These are phyloP conservation scores for Mycena pura DNA, from an alignment of 768 basidiomycete species.

Conservation along the genomic window DNA sequence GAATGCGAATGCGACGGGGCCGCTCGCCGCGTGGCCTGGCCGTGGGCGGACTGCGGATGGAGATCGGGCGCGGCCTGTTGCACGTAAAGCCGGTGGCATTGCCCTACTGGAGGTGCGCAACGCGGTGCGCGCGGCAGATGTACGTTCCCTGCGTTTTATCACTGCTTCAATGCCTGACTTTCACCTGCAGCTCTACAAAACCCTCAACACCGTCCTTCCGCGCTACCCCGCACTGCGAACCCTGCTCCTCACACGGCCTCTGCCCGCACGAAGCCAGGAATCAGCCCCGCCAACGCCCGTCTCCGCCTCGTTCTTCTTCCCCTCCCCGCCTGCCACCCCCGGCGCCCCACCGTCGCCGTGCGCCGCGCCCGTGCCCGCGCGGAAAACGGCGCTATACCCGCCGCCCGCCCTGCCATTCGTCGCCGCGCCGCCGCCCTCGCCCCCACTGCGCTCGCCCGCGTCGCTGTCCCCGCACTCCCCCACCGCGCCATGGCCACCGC, in stretches of 20 bases:
- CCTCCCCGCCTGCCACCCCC: constrained; percentile 13
- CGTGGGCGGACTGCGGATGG: neutral
- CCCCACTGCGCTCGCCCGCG: constrained; percentile 3
- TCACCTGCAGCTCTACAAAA: constrained; percentile 18
- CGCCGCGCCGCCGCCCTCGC: neutral
- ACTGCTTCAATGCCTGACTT: neutral
- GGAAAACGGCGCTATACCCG: neutral
- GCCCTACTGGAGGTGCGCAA: constrained; percentile 25
- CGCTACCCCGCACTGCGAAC: constrained; percentile 22
- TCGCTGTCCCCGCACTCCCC: neutral
- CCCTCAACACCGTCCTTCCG: constrained; percentile 17
- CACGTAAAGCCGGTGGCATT: neutral
- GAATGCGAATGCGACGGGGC: neutral
- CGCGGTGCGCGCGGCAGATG: constrained; percentile 16
- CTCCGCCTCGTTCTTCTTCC: constrained; percentile 10
- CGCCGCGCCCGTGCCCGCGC: neutral
- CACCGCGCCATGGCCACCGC: too few relatives aligned
- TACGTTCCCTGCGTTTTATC: neutral
- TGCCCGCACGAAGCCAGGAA: neutral
- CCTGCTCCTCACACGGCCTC: constrained; percentile 19
- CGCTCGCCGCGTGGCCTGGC: constrained; percentile 4
- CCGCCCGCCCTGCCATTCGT: neutral
- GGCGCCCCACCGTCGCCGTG: neutral
- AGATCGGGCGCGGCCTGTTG: too few relatives aligned
- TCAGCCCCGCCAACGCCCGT: constrained; percentile 10